Conservation (phyloP, 176 grass and related monocot genomes). For the Hyparrhenia diplandra region DNA sequence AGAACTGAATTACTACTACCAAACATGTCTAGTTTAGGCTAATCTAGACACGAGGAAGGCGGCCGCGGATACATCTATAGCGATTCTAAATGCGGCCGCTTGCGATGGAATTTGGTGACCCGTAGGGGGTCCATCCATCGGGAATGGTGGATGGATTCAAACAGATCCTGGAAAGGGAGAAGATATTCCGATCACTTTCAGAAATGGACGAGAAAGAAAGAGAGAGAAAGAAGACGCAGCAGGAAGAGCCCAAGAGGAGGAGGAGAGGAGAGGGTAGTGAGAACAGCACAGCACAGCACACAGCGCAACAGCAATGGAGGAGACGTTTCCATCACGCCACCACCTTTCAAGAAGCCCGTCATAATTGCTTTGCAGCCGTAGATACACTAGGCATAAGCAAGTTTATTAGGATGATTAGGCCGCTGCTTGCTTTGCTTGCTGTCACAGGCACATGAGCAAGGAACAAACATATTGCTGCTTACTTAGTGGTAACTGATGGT, state of each 20-base stretch:
- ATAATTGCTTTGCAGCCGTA: neutral
- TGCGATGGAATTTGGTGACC: neutral
- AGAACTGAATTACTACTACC: neutral
- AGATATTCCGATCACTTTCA: constrained; percentile 15
- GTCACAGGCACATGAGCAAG: neutral
- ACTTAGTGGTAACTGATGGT: too few species aligned
- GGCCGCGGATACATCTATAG: neutral
- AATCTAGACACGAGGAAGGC: neutral
- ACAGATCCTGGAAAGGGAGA: neutral
- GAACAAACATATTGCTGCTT: too few species aligned
- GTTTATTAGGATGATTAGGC: too few species aligned
- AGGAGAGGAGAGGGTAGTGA: neutral
- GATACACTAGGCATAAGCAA: neutral
- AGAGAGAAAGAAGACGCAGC: neutral
- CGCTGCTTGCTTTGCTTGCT: neutral
- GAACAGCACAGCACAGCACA: neutral
- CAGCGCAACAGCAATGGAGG: neutral
- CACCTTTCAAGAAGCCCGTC: neutral
- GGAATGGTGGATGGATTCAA: neutral
- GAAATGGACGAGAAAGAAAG: neutral
- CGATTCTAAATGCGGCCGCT: neutral
- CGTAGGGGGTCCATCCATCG: neutral
- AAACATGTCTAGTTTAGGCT: neutral
- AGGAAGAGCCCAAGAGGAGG: neutral
- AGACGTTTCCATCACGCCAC: constrained; percentile 51